Evolutionary conservation across 768 basidiomycete genomes (phyloP), one percentile per base, ranked within the genome.

Genomic region (Lyophyllum decastes): DNA sequence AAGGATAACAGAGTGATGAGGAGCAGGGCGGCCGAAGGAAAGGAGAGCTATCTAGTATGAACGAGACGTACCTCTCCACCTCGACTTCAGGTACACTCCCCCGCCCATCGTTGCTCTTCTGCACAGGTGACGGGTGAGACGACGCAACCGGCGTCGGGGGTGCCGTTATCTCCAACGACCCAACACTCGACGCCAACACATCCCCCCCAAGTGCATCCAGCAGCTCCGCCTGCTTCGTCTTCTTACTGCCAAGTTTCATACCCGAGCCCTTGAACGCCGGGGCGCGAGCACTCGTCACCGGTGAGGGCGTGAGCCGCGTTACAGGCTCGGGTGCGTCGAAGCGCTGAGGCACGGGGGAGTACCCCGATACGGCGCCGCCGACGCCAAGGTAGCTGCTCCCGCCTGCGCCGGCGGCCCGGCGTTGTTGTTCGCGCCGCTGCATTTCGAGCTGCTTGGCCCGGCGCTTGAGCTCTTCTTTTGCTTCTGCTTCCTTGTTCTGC

Each of bases 401-500:
- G 9, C 79, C 81, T 26, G 76, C 69, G 54, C 70, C 67, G 8
- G 83, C 85, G 4, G 88, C 76, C 21, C 94, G 88, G 58, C 86
- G 81, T 63, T 96, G 94, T 70, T 95, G 94, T 69, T 99, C 96
- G 33, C 95, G 82, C 41, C 96, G 87, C 69, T 98, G 97, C 87
- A 97, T 92, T 73, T 99, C 97, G 60, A 99, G 86, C 68, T 98
- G 95, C 71, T 97, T 97, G 0, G 97, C 95, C 27, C 96, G 89
- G 40, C 97, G 87, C 72, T 98, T 98, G 69, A 99, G 89, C 68
- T 98, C 96, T 71, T 99, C 97, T 71, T 99, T 99, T 2, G 96
- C 97, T 68, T 99, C 97, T 6, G 94, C 94, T 75, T 99, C 97
- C 75, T 98, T 98, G 79, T 99, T 98, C 90, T 95, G 62, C 14